phyloP scores from a whole-genome alignment of 306 rosid species.

The Dryas octopetala region DNA sequence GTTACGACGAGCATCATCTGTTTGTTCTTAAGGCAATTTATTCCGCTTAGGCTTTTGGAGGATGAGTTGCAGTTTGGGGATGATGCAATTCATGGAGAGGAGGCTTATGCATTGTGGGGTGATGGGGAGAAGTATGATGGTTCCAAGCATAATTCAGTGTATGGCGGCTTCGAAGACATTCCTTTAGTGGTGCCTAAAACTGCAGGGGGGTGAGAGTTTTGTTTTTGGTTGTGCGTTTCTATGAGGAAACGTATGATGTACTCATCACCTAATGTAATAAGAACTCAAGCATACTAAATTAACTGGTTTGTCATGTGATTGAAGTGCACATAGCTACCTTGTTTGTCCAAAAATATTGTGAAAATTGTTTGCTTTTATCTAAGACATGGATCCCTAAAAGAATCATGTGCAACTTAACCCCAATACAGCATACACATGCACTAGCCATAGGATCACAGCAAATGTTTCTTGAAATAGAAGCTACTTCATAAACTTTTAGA shows the following conservation, averaged over 20 bases:
- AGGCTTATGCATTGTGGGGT: constrained; percentile 49
- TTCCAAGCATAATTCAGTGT: constrained; percentile 18
- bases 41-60: constrained; percentile 34
- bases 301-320: not conserved
- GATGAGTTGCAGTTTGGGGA: constrained; percentile 34
- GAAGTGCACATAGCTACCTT: not conserved
- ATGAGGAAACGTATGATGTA: not conserved
- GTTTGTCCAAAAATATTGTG: not conserved
- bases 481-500: not conserved
- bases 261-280: constrained; percentile 7
- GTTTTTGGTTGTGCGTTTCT: not conserved
- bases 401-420: not conserved
- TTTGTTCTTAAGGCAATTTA: constrained; percentile 1
- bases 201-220: not conserved
- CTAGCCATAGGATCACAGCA: not conserved
- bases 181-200: not conserved
- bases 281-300: not conserved
- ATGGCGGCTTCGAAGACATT: constrained; percentile 12
- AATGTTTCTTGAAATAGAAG: constrained; percentile 3
- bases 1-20: constrained; percentile 34
- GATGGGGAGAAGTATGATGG: constrained; percentile 42
- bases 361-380: not conserved
- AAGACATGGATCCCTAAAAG: constrained; percentile 1
- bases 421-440: not conserved
- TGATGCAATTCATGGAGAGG: constrained; percentile 40